phyloP scores from a whole-genome alignment of 164 flowering plant species.

The Vitis riparia region DNA sequence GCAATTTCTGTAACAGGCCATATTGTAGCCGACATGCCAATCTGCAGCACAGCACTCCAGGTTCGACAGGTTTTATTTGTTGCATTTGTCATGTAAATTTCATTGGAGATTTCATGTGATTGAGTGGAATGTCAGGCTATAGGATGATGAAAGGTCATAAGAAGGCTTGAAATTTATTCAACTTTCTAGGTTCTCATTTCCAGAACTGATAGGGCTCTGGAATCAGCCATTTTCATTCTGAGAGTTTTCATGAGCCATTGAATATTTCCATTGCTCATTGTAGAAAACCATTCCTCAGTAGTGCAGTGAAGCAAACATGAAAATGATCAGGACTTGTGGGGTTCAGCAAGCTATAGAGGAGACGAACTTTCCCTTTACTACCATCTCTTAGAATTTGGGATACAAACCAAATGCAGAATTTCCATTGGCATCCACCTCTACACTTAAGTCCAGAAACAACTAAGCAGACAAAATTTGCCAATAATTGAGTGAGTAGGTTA shows the following conservation, averaged over 20 bases:
- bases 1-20: constrained; percentile 66
- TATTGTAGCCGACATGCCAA: constrained; percentile 48
- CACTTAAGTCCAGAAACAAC: no score
- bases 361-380: no score
- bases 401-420: neutral
- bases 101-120: no score
- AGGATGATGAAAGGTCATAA: no score
- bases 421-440: no score
- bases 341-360: no score
- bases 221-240: neutral
- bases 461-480: no score
- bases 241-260: no score
- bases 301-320: neutral
- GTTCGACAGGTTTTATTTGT: constrained; percentile 47
- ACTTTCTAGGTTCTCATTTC: neutral
- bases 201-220: neutral
- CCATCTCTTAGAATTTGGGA: neutral
- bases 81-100: constrained; percentile 28
- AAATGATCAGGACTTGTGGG: neutral
- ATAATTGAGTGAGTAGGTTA: no score
- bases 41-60: neutral
- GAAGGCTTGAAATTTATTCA: neutral
- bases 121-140: no score
- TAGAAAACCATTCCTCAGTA: neutral
- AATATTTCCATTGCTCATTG: neutral